These are phyloP conservation scores for Didymella lethalis DNA, from an alignment of 2,329 filamentous ascomycete genomes.

Conservation along the genomic window DNA sequence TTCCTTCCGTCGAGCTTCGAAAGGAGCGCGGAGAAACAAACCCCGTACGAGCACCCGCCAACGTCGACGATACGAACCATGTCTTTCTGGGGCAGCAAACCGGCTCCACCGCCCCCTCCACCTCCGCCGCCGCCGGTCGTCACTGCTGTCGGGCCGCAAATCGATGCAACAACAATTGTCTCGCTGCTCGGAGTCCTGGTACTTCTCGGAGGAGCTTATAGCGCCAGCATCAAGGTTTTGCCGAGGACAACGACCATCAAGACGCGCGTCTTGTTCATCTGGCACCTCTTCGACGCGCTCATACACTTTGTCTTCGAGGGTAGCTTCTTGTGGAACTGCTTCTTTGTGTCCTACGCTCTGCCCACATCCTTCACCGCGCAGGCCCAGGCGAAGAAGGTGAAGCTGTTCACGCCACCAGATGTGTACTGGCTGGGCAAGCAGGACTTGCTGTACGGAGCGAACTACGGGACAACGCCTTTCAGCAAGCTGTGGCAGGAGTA, in stretches of 20 bases:
- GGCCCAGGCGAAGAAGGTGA: slow-evolving; percentile 41
- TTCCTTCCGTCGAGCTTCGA: slow-evolving; percentile 5
- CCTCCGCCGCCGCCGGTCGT: slow-evolving; percentile 63
- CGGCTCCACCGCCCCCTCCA: slow-evolving; percentile 63
- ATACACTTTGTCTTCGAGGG: slow-evolving; percentile 93
- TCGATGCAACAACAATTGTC: slow-evolving; percentile 61
- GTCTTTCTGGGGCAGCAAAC: slow-evolving; percentile 38
- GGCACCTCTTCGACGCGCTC: slow-evolving; percentile 92
- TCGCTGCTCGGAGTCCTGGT: slow-evolving; percentile 63
- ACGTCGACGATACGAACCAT: slow-evolving; percentile 17
- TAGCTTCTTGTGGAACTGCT: slow-evolving; percentile 91
- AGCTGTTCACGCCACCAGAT: slow-evolving; percentile 55
- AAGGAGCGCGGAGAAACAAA: slow-evolving; percentile 7
- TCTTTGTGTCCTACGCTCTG: slow-evolving; percentile 70
- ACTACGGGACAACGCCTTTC: slow-evolving; percentile 63
- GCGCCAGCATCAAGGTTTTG: slow-evolving; percentile 59
- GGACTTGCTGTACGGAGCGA: slow-evolving; percentile 65
- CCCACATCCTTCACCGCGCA: slow-evolving; percentile 48
- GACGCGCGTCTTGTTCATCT: slow-evolving; percentile 83
- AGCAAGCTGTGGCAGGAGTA: slow-evolving; percentile 71
- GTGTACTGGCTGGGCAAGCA: slow-evolving; percentile 63
- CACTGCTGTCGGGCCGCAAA: slow-evolving; percentile 58
- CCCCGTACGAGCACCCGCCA: slow-evolving; percentile 15
- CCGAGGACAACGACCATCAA: slow-evolving; percentile 63
- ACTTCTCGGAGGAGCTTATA: slow-evolving; percentile 63